These are phyloP conservation scores for Suillus clintonianus DNA, from an alignment of 768 basidiomycete species.

Conservation along the genomic window DNA sequence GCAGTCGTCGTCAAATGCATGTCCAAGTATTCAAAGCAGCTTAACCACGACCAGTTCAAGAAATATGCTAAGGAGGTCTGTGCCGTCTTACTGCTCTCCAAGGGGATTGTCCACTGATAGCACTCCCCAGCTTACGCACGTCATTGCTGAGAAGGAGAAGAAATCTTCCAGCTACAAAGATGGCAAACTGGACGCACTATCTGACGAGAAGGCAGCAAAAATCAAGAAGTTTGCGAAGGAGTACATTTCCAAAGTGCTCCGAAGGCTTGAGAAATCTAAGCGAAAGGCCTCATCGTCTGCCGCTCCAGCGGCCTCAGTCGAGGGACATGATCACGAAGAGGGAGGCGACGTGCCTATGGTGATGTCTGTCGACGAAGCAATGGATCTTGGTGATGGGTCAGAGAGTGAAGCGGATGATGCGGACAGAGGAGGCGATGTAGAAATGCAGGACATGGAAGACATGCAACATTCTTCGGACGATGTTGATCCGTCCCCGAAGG, in stretches of 20 bases:
- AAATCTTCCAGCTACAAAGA: constrained; percentile 80
- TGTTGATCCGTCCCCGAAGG: constrained; percentile 33
- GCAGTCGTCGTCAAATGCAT: constrained; percentile 90
- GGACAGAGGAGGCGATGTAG: constrained; percentile 17
- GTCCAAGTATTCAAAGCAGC: constrained; percentile 80
- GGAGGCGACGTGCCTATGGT: constrained; percentile 31
- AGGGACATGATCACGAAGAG: constrained; percentile 12
- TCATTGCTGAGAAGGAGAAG: constrained; percentile 95
- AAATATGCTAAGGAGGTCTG: constrained; percentile 91
- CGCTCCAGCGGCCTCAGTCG: constrained; percentile 10
- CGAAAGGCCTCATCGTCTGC: constrained; percentile 18
- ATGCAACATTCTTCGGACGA: constrained; percentile 32
- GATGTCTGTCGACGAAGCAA: constrained; percentile 46
- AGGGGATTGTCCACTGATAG: constrained; percentile 2
- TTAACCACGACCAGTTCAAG: constrained; percentile 87
- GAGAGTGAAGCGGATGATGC: constrained; percentile 32
- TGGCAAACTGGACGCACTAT: constrained; percentile 70
- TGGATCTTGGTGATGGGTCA: constrained; percentile 43
- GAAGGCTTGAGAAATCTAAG: constrained; percentile 58
- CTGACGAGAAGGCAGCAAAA: constrained; percentile 85
- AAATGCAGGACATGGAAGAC: constrained; percentile 17
- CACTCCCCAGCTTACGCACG: constrained; percentile 66
- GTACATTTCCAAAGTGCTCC: constrained; percentile 79
- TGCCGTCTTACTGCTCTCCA: constrained; percentile 7
- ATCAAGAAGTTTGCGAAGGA: constrained; percentile 95